Evolutionary conservation across 306 rosid genomes (phyloP).

Genomic region (Vigna angularis): DNA sequence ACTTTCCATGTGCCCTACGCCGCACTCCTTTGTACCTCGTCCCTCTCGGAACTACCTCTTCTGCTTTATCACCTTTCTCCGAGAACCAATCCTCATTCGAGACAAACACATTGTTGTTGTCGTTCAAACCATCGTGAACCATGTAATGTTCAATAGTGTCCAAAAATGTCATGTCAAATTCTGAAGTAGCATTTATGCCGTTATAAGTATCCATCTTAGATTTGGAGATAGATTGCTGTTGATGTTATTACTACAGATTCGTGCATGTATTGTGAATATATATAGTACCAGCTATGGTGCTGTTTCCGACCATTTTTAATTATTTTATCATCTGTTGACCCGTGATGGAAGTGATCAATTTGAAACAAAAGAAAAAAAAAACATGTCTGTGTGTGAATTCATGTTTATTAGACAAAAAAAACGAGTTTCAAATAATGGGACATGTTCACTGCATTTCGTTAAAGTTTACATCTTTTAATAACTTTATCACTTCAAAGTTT

Average conservation of each 20-base stretch:
- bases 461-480: neutral
- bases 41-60: neutral
- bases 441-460: neutral
- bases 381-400: neutral
- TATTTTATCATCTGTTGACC: neutral
- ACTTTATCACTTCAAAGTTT: neutral
- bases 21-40: constrained; percentile 17
- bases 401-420: neutral
- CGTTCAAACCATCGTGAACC: neutral
- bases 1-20: constrained; percentile 22
- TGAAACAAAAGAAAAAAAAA: neutral
- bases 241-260: neutral
- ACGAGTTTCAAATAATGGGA: neutral
- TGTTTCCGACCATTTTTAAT: neutral
- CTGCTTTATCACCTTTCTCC: neutral
- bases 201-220: neutral
- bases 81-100: neutral
- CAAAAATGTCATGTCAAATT: neutral
- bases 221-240: neutral
- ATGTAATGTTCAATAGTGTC: neutral
- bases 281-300: neutral
- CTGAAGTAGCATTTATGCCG: neutral
- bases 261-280: neutral
- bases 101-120: neutral
- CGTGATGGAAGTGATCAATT: neutral